Evolutionary conservation across 306 rosid genomes (phyloP), one percentile per base, ranked within the genome.

Genomic region (Vigna angularis): DNA sequence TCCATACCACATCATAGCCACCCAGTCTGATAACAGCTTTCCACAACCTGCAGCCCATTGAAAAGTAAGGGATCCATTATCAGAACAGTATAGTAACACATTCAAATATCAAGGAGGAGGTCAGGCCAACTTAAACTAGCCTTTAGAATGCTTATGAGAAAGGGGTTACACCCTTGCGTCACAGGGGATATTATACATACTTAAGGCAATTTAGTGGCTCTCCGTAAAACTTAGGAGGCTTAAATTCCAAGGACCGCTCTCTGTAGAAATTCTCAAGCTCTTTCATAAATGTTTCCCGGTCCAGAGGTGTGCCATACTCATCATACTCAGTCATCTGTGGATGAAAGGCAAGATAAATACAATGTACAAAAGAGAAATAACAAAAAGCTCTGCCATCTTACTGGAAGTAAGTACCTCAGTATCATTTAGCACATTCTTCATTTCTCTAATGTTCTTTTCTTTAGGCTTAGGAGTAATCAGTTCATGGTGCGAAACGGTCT

Each of bases 161-260:
- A 73, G 75, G 45, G 48, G 1, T 58, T 26, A 73, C 56, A 20
- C 18, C 45, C 57, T 44, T 1, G 22, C 9, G 20, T 69, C 55
- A 81, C 36, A 48, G 44, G 2, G 51, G n/a, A 48, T 50, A 66
- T 17, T 2, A 77, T 75, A 78, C 93, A 28, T 89, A 90, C 97
- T 93, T 93, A 6, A 93, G 90, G 70, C 93, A 93, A 83, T 90
- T 93, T n/a, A 93, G 88, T 6, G 91, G 89, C 73, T 82, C 93
- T 53, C 96, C 93, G 59, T 93, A 90, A 81, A 93, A 93, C 81
- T 90, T 93, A 20, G 93, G 93, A 74, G 97, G 83, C 86, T 90
- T 93, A 78, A 93, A 93, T 66, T 93, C 97, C 80, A 93, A n/a
- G 53, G 89, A 57, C 61, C 84, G 88, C 77, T 86, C 93, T 73